Evolutionary conservation across 495 filamentous ascomycete genomes (phyloP).

Genomic region (Schizothecium vesticola): DNA sequence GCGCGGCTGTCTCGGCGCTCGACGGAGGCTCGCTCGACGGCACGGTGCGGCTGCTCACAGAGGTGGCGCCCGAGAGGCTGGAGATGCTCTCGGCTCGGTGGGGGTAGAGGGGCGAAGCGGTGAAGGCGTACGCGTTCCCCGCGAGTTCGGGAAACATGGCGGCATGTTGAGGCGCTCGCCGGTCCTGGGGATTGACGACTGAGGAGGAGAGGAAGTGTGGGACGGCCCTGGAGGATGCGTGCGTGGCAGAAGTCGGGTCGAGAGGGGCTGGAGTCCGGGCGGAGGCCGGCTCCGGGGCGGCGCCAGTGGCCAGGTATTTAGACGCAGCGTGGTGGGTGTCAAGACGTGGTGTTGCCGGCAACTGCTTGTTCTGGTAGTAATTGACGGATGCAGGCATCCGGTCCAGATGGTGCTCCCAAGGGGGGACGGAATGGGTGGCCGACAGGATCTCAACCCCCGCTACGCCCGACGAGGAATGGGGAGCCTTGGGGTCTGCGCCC

Average conservation of each 20-base stretch:
- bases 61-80: conserved; percentile 29
- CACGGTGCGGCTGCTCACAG: conserved; percentile 33
- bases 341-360: conserved; percentile 32
- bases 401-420: conserved; percentile 21
- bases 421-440: conserved; percentile 11
- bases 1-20: conserved; percentile 20
- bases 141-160: conserved; percentile 31
- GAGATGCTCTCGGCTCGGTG: conserved; percentile 38
- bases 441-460: neutral
- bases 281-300: conserved; percentile 24
- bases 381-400: conserved; percentile 23
- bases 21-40: conserved; percentile 29
- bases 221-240: conserved; percentile 19
- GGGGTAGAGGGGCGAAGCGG: conserved; percentile 10
- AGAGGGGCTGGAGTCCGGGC: conserved; percentile 25
- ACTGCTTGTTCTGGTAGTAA: conserved; percentile 34
- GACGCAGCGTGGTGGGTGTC: conserved; percentile 29
- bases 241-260: neutral
- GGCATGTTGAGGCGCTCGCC: conserved; percentile 31
- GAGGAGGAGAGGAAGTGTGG: conserved; percentile 18
- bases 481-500: neutral
- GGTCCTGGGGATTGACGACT: conserved; percentile 19
- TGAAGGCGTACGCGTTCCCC: conserved; percentile 17
- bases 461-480: neutral
- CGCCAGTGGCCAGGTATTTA: conserved; percentile 24